These are phyloP conservation scores for Mrakia hoshinonis DNA, from an alignment of 768 basidiomycete species.

Conservation along the genomic window DNA sequence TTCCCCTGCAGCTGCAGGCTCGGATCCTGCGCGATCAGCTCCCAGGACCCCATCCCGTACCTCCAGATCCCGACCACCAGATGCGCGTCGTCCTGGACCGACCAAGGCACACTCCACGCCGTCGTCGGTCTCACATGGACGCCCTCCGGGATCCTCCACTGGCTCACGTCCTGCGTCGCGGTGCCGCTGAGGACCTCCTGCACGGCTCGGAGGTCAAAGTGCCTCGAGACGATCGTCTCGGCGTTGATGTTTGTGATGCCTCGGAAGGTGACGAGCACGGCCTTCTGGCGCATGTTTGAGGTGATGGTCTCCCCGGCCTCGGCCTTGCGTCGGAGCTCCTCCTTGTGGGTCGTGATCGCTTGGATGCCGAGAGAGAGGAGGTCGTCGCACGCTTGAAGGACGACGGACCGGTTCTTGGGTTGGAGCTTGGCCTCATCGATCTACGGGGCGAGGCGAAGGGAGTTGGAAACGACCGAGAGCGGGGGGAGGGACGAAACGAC, in stretches of 20 bases:
- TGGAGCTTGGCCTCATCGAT: conserved; percentile 80
- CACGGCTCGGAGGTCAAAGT: conserved; percentile 79
- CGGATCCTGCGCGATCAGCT: conserved; percentile 70
- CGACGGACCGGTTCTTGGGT: conserved; percentile 88
- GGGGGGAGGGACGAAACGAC: too few species aligned
- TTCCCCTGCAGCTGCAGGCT: conserved; percentile 77
- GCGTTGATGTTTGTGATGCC: conserved; percentile 92
- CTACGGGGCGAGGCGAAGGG: conserved; percentile 43
- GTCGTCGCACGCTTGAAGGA: conserved; percentile 83
- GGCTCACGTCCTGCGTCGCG: conserved; percentile 42
- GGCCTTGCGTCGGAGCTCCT: conserved; percentile 63
- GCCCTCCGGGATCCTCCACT: conserved; percentile 80
- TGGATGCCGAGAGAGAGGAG: conserved; percentile 75
- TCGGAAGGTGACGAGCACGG: conserved; percentile 82
- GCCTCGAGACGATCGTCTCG: conserved; percentile 84
- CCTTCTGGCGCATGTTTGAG: conserved; percentile 92
- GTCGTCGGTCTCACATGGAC: conserved; percentile 88
- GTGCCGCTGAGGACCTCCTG: conserved; percentile 47
- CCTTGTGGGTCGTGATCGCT: conserved; percentile 75
- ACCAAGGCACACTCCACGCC: conserved; percentile 96
- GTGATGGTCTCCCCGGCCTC: conserved; percentile 80
- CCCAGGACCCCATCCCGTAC: conserved; percentile 96
- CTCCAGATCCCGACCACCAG: conserved; percentile 84
- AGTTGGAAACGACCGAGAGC: too few species aligned
- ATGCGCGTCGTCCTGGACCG: conserved; percentile 83